Conservation (phyloP, 257 asterid species). For the Perilla frutescens region DNA sequence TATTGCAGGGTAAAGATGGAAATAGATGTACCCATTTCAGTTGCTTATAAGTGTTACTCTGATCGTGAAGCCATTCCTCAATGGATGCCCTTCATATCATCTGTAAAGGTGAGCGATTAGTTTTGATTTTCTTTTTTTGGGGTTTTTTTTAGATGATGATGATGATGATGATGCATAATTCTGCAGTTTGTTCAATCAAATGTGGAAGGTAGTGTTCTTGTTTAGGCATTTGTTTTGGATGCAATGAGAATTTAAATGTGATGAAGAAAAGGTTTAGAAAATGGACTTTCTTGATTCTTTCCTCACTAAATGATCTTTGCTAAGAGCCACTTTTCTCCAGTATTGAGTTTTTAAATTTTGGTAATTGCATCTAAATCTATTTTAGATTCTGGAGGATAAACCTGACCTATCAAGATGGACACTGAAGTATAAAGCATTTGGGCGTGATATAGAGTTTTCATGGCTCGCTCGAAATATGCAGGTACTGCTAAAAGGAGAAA, state of each 20-base stretch:
- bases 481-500: no score
- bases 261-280: background rate
- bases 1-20: conserved; percentile 83
- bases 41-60: conserved; percentile 82
- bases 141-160: no score
- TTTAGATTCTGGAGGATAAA: conserved; percentile 83
- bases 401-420: conserved; percentile 94
- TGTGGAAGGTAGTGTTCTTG: background rate
- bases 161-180: no score
- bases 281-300: conserved; percentile 16
- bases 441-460: conserved; percentile 78
- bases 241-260: background rate
- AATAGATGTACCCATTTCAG: conserved; percentile 78
- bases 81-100: conserved; percentile 98
- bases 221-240: background rate
- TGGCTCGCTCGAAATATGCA: conserved; percentile 99
- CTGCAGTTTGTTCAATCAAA: background rate
- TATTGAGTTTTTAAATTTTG: conserved; percentile 18
- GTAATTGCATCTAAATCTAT: conserved; percentile 36
- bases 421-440: conserved; percentile 88
- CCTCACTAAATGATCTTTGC: conserved; percentile 8
- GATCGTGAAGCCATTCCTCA: conserved; percentile 91
- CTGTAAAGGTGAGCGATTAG: conserved; percentile 61
- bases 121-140: background rate
- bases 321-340: background rate